Percentiles rank a stretch among this genome's conserved stretches.
These are phyloP conservation scores for Trichoderma harzianum DNA, from an alignment of 2,329 filamentous ascomycete genomes.

Conservation along the genomic window DNA sequence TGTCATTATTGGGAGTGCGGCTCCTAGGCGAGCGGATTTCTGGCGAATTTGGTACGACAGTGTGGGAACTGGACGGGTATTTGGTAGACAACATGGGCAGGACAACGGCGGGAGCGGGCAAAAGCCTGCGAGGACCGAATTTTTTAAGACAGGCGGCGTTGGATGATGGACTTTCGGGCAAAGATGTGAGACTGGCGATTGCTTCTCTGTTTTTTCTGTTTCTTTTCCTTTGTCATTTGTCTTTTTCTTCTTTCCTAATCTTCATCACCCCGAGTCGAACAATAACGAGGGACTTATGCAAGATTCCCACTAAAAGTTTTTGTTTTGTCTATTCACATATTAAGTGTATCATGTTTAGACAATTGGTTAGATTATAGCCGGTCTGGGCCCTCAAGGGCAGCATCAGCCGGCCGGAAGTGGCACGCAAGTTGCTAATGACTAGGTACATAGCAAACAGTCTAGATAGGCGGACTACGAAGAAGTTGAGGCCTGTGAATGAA, in stretches of 20 bases:
- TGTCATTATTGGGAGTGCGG: neutral
- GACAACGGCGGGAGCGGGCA: neutral
- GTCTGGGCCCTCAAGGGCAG: constrained; percentile 12
- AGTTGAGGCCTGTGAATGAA: neutral
- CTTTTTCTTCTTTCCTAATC: neutral
- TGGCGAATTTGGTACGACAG: neutral
- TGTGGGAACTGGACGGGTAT: neutral
- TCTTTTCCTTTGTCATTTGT: neutral
- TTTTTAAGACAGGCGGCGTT: constrained; percentile 14
- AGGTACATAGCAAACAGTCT: neutral
- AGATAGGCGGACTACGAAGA: neutral
- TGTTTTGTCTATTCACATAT: neutral
- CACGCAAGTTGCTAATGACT: neutral
- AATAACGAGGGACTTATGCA: neutral
- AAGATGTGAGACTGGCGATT: neutral
- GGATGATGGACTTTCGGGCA: neutral
- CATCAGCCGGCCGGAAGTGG: neutral
- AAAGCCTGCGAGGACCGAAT: neutral
- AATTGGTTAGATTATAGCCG: neutral
- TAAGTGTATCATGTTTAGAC: constrained; percentile 11
- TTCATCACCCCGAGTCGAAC: neutral
- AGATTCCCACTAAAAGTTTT: neutral
- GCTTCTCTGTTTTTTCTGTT: neutral
- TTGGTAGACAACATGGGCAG: neutral
- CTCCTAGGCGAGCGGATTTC: neutral